These are phyloP conservation scores for Teratosphaeriaceae sp. DNA, from an alignment of 2,329 filamentous ascomycete genomes.

Conservation along the genomic window DNA sequence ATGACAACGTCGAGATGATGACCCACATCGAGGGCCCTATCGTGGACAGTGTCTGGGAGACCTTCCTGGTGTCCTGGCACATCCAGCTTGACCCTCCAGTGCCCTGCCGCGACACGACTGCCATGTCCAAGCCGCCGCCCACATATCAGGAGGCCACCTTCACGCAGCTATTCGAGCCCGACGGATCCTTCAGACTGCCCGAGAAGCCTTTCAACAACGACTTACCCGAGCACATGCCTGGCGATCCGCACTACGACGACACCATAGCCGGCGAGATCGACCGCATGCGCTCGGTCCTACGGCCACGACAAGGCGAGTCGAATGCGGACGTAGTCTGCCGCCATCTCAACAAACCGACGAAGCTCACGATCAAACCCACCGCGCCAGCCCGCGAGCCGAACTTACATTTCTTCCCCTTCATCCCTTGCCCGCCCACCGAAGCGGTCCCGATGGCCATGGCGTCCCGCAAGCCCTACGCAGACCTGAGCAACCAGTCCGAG, in stretches of 20 bases:
- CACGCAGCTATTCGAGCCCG: slow-evolving; percentile 24
- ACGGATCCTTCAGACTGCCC: slow-evolving; percentile 20
- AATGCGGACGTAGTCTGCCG: slow-evolving; percentile 54
- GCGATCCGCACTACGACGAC: slow-evolving; percentile 57
- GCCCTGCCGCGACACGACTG: slow-evolving; percentile 49
- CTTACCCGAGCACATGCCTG: slow-evolving; percentile 51
- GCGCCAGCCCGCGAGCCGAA: slow-evolving; percentile 38
- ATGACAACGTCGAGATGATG: slow-evolving; percentile 75
- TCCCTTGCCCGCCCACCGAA: slow-evolving; percentile 38
- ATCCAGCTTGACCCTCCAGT: slow-evolving; percentile 54
- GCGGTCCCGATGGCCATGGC: slow-evolving; percentile 36
- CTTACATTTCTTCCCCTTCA: slow-evolving; percentile 46
- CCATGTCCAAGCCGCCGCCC: slow-evolving; percentile 31
- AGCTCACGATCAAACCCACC: slow-evolving; percentile 25
- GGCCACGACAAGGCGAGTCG: slow-evolving; percentile 45
- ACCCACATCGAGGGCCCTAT: slow-evolving; percentile 68
- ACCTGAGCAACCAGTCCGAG: slow-evolving; percentile 53
- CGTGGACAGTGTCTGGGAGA: slow-evolving; percentile 69
- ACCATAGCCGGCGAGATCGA: slow-evolving; percentile 55
- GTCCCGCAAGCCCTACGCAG: slow-evolving; percentile 60
- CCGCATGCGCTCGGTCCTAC: slow-evolving; percentile 54
- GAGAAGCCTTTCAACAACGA: slow-evolving; percentile 16
- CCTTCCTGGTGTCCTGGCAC: slow-evolving; percentile 66
- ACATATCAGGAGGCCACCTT: slow-evolving; percentile 28
- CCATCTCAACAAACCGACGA: slow-evolving; percentile 48